These are phyloP conservation scores for Aspergillus olivimuriae DNA, from an alignment of 495 filamentous ascomycete genomes.

Conservation along the genomic window DNA sequence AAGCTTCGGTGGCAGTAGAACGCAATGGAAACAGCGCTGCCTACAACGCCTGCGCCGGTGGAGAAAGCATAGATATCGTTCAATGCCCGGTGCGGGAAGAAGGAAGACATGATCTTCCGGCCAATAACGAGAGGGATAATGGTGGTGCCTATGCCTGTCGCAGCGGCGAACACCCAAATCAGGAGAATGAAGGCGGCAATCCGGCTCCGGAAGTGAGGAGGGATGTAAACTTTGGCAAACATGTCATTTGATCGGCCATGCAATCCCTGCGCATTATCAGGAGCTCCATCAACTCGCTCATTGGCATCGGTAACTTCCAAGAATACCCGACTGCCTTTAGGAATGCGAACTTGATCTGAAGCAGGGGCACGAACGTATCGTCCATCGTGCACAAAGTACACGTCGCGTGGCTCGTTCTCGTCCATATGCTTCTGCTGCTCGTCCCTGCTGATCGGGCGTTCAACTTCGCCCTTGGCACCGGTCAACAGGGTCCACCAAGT, in stretches of 20 bases:
- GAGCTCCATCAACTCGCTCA: slow-evolving; percentile 50
- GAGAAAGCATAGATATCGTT: slow-evolving; percentile 98
- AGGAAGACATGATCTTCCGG: slow-evolving; percentile 60
- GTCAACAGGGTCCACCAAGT: slow-evolving; percentile 48
- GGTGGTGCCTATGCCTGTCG: slow-evolving; percentile 84
- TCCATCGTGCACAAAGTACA: slow-evolving; percentile 65
- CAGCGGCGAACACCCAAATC: slow-evolving; percentile 90
- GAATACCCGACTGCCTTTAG: slow-evolving; percentile 76
- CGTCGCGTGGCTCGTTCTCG: slow-evolving; percentile 30
- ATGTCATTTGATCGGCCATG: slow-evolving; percentile 58
- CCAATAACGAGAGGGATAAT: slow-evolving; percentile 85
- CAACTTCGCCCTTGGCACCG: slow-evolving; percentile 41
- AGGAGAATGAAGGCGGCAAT: slow-evolving; percentile 80
- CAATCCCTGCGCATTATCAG: slow-evolving; percentile 54
- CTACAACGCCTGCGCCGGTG: slow-evolving; percentile 73
- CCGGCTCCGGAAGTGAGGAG: slow-evolving; percentile 73
- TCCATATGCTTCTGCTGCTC: slow-evolving; percentile 24
- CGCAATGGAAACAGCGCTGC: slow-evolving; percentile 52
- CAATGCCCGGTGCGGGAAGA: slow-evolving; percentile 61
- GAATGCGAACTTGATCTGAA: slow-evolving; percentile 88
- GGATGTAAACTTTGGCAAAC: slow-evolving; percentile 82
- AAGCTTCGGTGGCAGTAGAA: slow-evolving; percentile 47
- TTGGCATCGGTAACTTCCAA: slow-evolving; percentile 72
- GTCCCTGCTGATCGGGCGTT: slow-evolving; percentile 39
- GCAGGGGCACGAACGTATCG: slow-evolving; percentile 83